These are phyloP conservation scores for Funneliformis caledonium DNA, from an alignment of 371 early-diverging fungal species.

Conservation along the genomic window DNA sequence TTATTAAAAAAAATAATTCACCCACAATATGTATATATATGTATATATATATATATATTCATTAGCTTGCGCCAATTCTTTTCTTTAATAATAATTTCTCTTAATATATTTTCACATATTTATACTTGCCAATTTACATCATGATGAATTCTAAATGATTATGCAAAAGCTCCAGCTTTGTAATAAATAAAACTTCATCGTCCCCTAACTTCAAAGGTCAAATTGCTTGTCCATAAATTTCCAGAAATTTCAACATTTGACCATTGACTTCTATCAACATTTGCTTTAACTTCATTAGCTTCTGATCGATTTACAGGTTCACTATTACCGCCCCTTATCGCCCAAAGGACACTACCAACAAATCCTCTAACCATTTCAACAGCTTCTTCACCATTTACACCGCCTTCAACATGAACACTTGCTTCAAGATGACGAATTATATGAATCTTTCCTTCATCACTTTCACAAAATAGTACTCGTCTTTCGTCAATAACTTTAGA, in stretches of 20 bases:
- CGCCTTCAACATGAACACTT: slow-evolving; percentile 49
- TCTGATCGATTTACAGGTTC: not conserved
- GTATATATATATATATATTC: no score
- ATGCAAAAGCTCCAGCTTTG: no score
- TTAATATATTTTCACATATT: no score
- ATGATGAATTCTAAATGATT: no score
- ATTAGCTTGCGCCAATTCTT: no score
- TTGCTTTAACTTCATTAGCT: not conserved
- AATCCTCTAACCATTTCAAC: slow-evolving; percentile 34
- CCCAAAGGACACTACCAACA: slow-evolving; percentile 22
- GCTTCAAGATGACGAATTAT: slow-evolving; percentile 63
- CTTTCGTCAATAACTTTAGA: slow-evolving; percentile 54
- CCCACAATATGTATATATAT: no score
- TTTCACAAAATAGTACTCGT: slow-evolving; percentile 58
- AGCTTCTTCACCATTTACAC: slow-evolving; percentile 33
- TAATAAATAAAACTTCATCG: not conserved
- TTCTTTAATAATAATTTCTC: no score
- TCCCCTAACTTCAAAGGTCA: not conserved
- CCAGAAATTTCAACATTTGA: slow-evolving; percentile 26
- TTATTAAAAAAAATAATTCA: no score
- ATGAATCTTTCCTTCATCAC: slow-evolving; percentile 60
- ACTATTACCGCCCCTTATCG: not conserved
- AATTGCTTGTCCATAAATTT: slow-evolving; percentile 8
- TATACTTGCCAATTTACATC: no score
- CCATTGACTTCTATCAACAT: slow-evolving; percentile 33